These are phyloP conservation scores for Phytophthora quininea DNA, from an alignment of 352 stramenopile genomes.

Conservation along the genomic window DNA sequence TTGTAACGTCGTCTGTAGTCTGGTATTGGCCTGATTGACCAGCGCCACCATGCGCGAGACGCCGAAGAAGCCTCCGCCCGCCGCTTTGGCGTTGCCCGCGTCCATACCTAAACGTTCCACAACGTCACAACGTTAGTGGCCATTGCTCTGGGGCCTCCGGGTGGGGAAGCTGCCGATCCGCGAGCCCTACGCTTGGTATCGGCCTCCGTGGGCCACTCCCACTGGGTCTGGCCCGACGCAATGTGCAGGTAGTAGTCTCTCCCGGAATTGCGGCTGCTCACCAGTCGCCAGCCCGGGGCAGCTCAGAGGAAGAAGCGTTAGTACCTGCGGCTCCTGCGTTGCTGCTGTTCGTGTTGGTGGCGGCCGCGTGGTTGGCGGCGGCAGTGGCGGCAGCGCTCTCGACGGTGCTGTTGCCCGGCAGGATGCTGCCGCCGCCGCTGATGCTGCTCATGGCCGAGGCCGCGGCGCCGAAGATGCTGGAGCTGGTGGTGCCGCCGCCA, in stretches of 20 bases:
- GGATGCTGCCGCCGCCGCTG: slow-evolving; percentile 49
- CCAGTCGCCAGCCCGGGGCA: slow-evolving; percentile 72
- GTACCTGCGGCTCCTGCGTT: slow-evolving; percentile 32
- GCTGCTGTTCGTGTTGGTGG: slow-evolving; percentile 15
- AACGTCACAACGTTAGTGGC: slow-evolving; percentile 5
- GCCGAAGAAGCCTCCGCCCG: slow-evolving; percentile 67
- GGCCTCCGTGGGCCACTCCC: slow-evolving; percentile 66
- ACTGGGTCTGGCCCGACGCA: slow-evolving; percentile 68
- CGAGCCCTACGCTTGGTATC: slow-evolving; percentile 61
- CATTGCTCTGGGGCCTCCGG: not conserved
- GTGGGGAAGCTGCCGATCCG: not conserved
- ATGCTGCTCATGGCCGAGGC: slow-evolving; percentile 55
- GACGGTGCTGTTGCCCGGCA: slow-evolving; percentile 46
- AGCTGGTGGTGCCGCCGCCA: slow-evolving; percentile 43
- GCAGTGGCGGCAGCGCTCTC: slow-evolving; percentile 47
- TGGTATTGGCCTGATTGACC: slow-evolving; percentile 72
- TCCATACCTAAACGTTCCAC: slow-evolving; percentile 31
- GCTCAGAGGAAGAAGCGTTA: slow-evolving; percentile 20
- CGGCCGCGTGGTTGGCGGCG: slow-evolving; percentile 40
- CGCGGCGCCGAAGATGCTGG: slow-evolving; percentile 71
- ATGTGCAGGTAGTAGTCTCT: slow-evolving; percentile 80
- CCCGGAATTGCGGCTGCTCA: slow-evolving; percentile 69
- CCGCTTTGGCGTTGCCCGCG: slow-evolving; percentile 36
- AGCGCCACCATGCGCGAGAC: slow-evolving; percentile 74
- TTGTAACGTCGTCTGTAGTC: slow-evolving; percentile 74